Conservation (phyloP, 257 asterid species). For the Ilex asprella region DNA sequence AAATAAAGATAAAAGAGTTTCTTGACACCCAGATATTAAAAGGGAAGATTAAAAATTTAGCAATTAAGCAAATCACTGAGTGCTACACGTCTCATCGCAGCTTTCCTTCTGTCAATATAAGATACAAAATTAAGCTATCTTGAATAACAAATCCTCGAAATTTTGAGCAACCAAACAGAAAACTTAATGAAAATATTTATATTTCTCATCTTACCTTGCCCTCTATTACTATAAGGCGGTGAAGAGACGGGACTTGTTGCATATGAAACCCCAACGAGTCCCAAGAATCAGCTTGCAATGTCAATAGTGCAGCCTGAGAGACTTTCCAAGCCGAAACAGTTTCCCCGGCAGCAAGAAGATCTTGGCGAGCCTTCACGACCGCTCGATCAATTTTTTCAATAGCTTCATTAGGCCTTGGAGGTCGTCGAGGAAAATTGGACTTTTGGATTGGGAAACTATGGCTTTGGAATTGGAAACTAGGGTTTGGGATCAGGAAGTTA, state of each 20-base stretch:
- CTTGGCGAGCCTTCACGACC: conserved; percentile 41
- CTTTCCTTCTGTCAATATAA: no score
- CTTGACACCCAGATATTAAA: no score
- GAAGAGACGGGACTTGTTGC: conserved; percentile 79
- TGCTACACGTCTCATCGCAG: no score
- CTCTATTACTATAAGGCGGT: conserved; percentile 44
- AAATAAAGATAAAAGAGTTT: no score
- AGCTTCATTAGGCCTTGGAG: conserved; percentile 16
- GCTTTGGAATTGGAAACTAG: conserved; percentile 17
- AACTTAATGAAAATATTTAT: not conserved
- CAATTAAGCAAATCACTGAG: no score
- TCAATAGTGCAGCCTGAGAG: conserved; percentile 61
- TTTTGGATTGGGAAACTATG: conserved; percentile 9
- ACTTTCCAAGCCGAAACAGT: conserved; percentile 76
- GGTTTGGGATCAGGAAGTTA: conserved; percentile 16
- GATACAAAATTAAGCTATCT: not conserved
- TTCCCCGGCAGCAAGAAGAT: conserved; percentile 37
- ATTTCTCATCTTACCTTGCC: conserved; percentile 47
- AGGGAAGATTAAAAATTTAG: no score
- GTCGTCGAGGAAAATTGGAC: conserved; percentile 9
- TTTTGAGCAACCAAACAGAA: not conserved
- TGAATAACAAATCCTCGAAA: not conserved
- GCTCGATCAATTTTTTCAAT: conserved; percentile 52
- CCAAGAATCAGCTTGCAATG: conserved; percentile 65
- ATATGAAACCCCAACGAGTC: conserved; percentile 70